Evolutionary conservation across 495 filamentous ascomycete species (phyloP).

Genomic region (Penicillium riverlandense): DNA sequence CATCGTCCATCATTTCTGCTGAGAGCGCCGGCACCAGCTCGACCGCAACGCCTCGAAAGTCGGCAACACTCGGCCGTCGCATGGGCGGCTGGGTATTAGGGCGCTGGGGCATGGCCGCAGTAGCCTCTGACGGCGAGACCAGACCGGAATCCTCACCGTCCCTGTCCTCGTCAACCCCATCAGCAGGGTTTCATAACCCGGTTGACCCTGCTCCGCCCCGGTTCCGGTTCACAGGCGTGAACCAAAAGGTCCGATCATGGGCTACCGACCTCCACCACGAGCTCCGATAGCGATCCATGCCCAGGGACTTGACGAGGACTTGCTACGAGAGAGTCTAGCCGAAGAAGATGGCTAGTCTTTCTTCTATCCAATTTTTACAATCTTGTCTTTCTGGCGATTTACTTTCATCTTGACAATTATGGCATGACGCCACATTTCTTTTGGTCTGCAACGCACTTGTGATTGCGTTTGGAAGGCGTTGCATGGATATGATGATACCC

Average conservation of each 20-base stretch:
- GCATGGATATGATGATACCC: too few species aligned
- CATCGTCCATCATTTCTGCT: slow-evolving; percentile 13
- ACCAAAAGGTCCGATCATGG: slow-evolving; percentile 41
- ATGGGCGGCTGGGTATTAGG: slow-evolving; percentile 51
- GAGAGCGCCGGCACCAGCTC: slow-evolving; percentile 21
- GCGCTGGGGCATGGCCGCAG: slow-evolving; percentile 43
- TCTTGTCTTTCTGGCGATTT: slow-evolving; percentile 3
- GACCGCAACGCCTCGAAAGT: slow-evolving; percentile 16
- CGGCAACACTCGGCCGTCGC: slow-evolving; percentile 33
- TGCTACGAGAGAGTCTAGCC: slow-evolving; percentile 35
- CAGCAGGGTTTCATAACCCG: not conserved
- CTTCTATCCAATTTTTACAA: not conserved
- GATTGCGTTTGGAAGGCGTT: too few species aligned
- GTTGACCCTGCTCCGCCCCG: slow-evolving; percentile 1
- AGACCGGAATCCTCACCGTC: not conserved
- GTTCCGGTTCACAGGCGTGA: slow-evolving; percentile 40
- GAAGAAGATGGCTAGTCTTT: slow-evolving; percentile 11
- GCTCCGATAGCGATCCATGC: slow-evolving; percentile 27
- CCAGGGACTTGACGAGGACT: slow-evolving; percentile 27
- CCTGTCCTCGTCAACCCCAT: not conserved
- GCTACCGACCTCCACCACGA: slow-evolving; percentile 25
- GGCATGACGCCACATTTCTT: too few species aligned
- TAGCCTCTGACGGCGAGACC: slow-evolving; percentile 7
- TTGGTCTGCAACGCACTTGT: too few species aligned
- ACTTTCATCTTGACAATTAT: not conserved